Base-by-base conservation (phyloP, 805 yeast genomes). In the Starmerella riodocensis region DNA sequence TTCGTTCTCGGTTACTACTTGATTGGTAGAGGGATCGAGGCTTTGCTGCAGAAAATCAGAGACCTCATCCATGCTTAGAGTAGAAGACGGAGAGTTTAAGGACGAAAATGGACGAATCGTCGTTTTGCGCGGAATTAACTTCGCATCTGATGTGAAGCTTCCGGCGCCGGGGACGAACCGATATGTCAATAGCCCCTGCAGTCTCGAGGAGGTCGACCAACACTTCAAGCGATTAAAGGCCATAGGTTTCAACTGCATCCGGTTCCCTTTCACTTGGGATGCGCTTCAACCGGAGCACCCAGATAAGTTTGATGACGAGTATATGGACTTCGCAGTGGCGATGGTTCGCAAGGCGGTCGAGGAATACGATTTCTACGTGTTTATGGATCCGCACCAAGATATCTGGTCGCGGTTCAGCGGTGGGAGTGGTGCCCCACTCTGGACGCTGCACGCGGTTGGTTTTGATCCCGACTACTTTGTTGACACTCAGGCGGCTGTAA, bases 391-490 rank as follows among this genome's bases (percentile, higher is more conserved):
- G 0, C 96, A 85, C 58, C 96, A 85, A 57, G 96, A 85, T 56
- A 91, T 78, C 18, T 85, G 96, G 96, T 77, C 91, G 2, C 69
- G 95, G 40, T 79, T 67, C 55, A 64, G 74, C n/a, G 95, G 96
- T 5, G 96, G 96, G 2, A 75, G 83, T 41, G 96, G 96, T 16
- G 94, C 95, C 6, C 95, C 96, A 0, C 50, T 80, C 54, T 85
- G 96, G 96, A 85, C 95, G 0, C 59, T 84, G 7, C 76, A 78
- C 51, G 86, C 88, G n/a, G 93, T 86, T 1, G 95, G 95, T 0
- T 62, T 86, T 34, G 72, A 86, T 42, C 93, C 93, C 16, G 44
- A 43, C n/a, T 37, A 42, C 28, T 82, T 91, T 51, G 59, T 69
- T 1, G 65, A 49, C 2, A 81, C 91, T 4, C 82, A 79, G 43